A percentile compares a stretch with the other conserved stretches of the same genome.
These are phyloP conservation scores for Paecilomyces variotii DNA, from an alignment of 2,329 filamentous ascomycete genomes.

Conservation along the genomic window DNA sequence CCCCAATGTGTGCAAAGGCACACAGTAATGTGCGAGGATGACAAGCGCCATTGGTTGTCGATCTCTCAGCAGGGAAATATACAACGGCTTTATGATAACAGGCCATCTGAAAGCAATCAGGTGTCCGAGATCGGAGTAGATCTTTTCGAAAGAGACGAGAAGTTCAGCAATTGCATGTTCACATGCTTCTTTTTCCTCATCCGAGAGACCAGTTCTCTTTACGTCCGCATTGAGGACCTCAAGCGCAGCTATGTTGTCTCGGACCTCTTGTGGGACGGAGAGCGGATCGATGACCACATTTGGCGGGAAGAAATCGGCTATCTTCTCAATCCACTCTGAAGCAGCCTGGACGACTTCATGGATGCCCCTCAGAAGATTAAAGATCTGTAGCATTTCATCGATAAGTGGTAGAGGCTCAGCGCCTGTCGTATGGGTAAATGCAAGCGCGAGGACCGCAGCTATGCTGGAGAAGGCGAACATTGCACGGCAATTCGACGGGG, in stretches of 20 bases:
- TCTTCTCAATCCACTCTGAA: constrained; percentile 14
- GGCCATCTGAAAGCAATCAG: constrained; percentile 48
- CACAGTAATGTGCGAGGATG: constrained; percentile 60
- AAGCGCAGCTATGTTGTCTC: constrained; percentile 4
- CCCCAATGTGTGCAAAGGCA: constrained; percentile 53
- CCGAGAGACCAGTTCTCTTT: constrained; percentile 8
- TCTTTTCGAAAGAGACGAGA: constrained; percentile 12
- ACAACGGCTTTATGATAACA: constrained; percentile 57
- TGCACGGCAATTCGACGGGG: constrained; percentile 21
- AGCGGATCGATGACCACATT: constrained; percentile 5
- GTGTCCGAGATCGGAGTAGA: constrained; percentile 10
- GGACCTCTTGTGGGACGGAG: constrained; percentile 12
- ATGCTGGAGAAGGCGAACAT: constrained; percentile 24
- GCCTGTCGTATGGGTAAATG: constrained; percentile 13
- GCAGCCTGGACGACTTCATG: constrained; percentile 16
- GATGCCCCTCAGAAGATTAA: constrained; percentile 21
- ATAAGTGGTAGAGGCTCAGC: constrained; percentile 11
- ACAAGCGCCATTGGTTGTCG: constrained; percentile 55
- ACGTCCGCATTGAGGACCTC: constrained; percentile 8
- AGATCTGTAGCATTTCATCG: constrained; percentile 16
- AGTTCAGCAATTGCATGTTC: constrained; percentile 15
- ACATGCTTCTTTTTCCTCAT: constrained; percentile 14
- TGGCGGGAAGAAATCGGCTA: constrained; percentile 6
- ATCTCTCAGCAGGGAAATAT: constrained; percentile 53
- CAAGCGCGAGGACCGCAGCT: constrained; percentile 24